phyloP scores from a whole-genome alignment of 495 filamentous ascomycete genomes.

The Bacidia rubella region DNA sequence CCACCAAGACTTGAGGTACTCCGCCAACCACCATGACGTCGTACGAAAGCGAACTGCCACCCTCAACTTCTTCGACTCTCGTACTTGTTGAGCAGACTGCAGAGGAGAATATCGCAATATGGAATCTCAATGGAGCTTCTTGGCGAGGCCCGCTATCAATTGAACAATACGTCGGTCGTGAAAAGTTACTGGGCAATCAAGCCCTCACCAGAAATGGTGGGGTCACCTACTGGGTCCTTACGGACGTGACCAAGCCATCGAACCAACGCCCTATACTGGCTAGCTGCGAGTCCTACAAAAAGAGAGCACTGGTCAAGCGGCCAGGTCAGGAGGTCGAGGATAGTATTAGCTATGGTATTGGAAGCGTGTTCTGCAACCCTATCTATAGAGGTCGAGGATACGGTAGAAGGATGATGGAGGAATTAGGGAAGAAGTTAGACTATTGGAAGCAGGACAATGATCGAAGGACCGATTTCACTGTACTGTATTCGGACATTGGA shows the following conservation, averaged over 20 bases:
- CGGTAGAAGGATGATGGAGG: slow-evolving; percentile 55
- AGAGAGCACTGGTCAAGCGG: slow-evolving; percentile 48
- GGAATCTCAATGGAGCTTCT: slow-evolving; percentile 50
- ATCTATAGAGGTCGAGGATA: slow-evolving; percentile 65
- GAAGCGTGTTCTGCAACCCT: slow-evolving; percentile 71
- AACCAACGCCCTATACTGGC: slow-evolving; percentile 51
- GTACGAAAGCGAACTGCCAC: slow-evolving; percentile 31
- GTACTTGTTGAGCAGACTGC: slow-evolving; percentile 54
- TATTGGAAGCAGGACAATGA: slow-evolving; percentile 35
- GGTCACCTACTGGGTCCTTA: slow-evolving; percentile 76
- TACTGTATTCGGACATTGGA: slow-evolving; percentile 90
- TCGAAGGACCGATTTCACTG: slow-evolving; percentile 42
- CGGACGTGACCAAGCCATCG: slow-evolving; percentile 36
- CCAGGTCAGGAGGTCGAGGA: slow-evolving; percentile 41
- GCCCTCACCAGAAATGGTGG: slow-evolving; percentile 57
- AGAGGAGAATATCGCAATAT: slow-evolving; percentile 47
- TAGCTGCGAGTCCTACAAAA: slow-evolving; percentile 73
- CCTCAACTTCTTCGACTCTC: slow-evolving; percentile 45
- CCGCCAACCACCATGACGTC: neutral
- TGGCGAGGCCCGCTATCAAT: slow-evolving; percentile 60
- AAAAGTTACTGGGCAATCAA: slow-evolving; percentile 54
- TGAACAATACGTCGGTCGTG: slow-evolving; percentile 63
- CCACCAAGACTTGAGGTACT: no score
- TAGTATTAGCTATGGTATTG: slow-evolving; percentile 63
- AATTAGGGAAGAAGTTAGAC: slow-evolving; percentile 37